Evolutionary conservation across 2,329 filamentous ascomycete genomes (phyloP), one percentile per base, ranked within the genome.

Genomic region (Pseudogymnoascus verrucosus): DNA sequence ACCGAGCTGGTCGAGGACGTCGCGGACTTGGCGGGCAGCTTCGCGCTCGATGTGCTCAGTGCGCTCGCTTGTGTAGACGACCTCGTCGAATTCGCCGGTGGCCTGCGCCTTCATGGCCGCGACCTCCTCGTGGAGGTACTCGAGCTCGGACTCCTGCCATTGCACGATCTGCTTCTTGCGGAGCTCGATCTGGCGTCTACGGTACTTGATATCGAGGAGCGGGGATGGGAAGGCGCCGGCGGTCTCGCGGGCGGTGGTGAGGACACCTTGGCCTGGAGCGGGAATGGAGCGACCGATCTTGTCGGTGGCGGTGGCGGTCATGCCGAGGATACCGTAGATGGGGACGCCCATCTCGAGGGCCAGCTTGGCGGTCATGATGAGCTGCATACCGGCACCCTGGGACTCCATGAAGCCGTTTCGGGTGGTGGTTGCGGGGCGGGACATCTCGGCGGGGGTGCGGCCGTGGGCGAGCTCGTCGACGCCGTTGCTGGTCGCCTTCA

Each of bases 371-470:
- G 91, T 96, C 95, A 99, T 99, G 78, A 99, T 93, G 73, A 99
- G 84, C 79, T 99, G 95, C 77, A 99, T 88, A 89, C 96, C 95
- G 72, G 92, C 96, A 74, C 95, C 95, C 78, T 99, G 95, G 2
- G 96, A 96, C 79, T 99, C 95, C 95, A 99, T 98, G 82, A 99
- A 99, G 61, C 95, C 95, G 72, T 93, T 95, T 78, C 95, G 86
- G 67, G 95, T 99, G 2, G 95, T 99, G 51, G 95, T 99, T 4
- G 93, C 96, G 4, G 95, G 95, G 66, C 95, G 89, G 34, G 96
- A 99, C 95, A 99, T 99, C 78, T 99, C 95, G 77, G 88, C 86
- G 11, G 95, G 93, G 60, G 95, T 98, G 69, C 95, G 91, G 59
- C 95, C 95, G 73, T 98, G 95, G 8, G 88, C 91, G 71, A 99